phyloP scores from a whole-genome alignment of 2,329 filamentous ascomycete species.

The Penicillium thymicola region DNA sequence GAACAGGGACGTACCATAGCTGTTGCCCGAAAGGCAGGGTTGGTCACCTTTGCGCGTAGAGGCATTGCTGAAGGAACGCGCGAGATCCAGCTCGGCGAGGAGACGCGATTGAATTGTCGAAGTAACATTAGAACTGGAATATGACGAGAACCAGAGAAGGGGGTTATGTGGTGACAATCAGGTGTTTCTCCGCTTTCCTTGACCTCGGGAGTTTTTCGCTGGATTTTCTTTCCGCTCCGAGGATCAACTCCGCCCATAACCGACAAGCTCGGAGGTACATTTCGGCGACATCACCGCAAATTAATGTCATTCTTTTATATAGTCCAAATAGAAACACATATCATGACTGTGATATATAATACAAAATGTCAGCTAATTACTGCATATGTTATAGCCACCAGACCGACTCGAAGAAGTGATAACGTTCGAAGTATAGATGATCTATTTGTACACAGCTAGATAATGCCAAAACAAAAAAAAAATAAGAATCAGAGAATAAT shows the following conservation, averaged over 20 bases:
- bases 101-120: constrained; percentile 38
- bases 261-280: constrained; percentile 3
- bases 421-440: constrained; percentile 2
- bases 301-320: neutral
- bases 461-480: neutral
- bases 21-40: constrained; percentile 54
- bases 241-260: constrained; percentile 19
- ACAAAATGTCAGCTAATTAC: neutral
- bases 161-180: constrained; percentile 22
- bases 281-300: neutral
- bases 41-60: constrained; percentile 70
- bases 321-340: neutral
- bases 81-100: constrained; percentile 47
- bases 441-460: constrained; percentile 13
- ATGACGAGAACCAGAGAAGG: constrained; percentile 15
- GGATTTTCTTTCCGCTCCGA: constrained; percentile 28
- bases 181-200: constrained; percentile 28
- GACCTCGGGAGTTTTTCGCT: constrained; percentile 29
- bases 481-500: neutral
- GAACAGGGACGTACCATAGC: constrained; percentile 50
- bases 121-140: constrained; percentile 43
- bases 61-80: constrained; percentile 62
- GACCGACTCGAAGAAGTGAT: neutral
- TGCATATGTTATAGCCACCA: neutral
- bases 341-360: neutral